Evolutionary conservation across 106 monocot genomes (phyloP).

Genomic region (Acanthochlamys bracteata): DNA sequence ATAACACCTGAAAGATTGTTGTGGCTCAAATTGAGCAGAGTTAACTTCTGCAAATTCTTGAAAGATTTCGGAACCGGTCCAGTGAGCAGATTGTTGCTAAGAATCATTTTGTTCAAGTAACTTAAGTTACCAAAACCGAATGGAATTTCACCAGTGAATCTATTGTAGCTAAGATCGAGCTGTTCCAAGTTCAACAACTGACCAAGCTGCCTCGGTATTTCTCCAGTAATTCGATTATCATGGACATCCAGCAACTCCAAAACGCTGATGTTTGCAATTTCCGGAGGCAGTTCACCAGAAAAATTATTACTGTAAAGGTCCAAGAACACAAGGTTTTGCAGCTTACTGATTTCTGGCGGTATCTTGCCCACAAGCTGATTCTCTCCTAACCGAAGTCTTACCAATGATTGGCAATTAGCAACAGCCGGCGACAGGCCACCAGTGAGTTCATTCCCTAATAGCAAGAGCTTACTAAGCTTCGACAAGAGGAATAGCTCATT

Average conservation of each 20-base stretch:
- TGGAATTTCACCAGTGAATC: conserved; percentile 66
- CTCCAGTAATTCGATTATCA: conserved; percentile 51
- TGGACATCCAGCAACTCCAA: conserved; percentile 81
- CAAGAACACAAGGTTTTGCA: conserved; percentile 66
- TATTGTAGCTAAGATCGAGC: conserved; percentile 73
- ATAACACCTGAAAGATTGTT: conserved; percentile 47
- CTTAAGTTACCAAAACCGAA: conserved; percentile 55
- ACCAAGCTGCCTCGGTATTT: conserved; percentile 52
- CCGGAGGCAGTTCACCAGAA: conserved; percentile 39
- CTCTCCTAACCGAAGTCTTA: conserved; percentile 68
- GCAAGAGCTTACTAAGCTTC: conserved; percentile 83
- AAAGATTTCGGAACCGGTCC: conserved; percentile 46
- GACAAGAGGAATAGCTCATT: conserved; percentile 59
- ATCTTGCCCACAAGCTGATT: conserved; percentile 65
- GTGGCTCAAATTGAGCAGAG: conserved; percentile 53
- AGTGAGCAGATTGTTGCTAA: conserved; percentile 43
- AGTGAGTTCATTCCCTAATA: conserved; percentile 57
- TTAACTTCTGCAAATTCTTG: conserved; percentile 53
- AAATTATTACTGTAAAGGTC: conserved; percentile 59
- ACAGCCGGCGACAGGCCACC: conserved; percentile 46
- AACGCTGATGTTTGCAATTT: conserved; percentile 48
- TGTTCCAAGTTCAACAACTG: conserved; percentile 77
- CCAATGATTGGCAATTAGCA: conserved; percentile 55
- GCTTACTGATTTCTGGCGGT: conserved; percentile 46
- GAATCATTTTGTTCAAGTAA: conserved; percentile 61